These are phyloP conservation scores for Fusarium compactum DNA, from an alignment of 2,329 filamentous ascomycete species.

Conservation along the genomic window DNA sequence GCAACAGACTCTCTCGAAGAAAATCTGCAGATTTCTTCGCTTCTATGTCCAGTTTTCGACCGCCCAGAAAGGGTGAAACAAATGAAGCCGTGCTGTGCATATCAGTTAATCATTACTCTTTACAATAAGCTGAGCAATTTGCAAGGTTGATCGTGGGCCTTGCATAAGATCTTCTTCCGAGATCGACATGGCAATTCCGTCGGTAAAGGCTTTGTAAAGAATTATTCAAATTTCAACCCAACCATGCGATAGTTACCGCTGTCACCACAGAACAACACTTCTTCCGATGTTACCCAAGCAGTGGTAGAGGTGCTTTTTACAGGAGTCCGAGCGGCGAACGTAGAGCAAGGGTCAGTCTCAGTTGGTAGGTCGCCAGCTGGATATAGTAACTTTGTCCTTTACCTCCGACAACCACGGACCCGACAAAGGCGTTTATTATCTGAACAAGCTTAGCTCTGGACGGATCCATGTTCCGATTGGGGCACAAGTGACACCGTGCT, in stretches of 20 bases:
- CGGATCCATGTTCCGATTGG: conserved; percentile 14
- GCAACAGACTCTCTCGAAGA: not conserved
- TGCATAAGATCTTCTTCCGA: conserved; percentile 18
- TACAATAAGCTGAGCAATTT: conserved; percentile 18
- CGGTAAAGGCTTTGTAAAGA: conserved; percentile 24
- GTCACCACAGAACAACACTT: not conserved
- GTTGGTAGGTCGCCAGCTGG: conserved; percentile 25
- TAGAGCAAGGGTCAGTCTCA: conserved; percentile 30
- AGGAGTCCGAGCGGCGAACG: not conserved
- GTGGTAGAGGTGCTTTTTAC: conserved; percentile 1
- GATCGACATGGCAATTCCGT: conserved; percentile 32
- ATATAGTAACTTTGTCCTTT: conserved; percentile 43
- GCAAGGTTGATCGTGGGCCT: conserved; percentile 14
- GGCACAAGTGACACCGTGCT: conserved; percentile 34
- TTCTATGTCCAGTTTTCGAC: not conserved
- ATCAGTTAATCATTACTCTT: conserved; percentile 14
- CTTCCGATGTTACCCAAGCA: conserved; percentile 23
- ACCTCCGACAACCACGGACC: conserved; percentile 21
- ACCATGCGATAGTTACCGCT: conserved; percentile 19
- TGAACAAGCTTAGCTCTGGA: conserved; percentile 16
- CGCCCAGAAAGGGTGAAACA: conserved; percentile 29
- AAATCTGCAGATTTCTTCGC: conserved; percentile 4
- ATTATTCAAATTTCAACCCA: conserved; percentile 15
- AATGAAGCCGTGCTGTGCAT: not conserved
- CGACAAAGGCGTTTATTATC: conserved; percentile 34